phyloP scores from a whole-genome alignment of 2,329 filamentous ascomycete genomes.

The Aspergillus unguis region DNA sequence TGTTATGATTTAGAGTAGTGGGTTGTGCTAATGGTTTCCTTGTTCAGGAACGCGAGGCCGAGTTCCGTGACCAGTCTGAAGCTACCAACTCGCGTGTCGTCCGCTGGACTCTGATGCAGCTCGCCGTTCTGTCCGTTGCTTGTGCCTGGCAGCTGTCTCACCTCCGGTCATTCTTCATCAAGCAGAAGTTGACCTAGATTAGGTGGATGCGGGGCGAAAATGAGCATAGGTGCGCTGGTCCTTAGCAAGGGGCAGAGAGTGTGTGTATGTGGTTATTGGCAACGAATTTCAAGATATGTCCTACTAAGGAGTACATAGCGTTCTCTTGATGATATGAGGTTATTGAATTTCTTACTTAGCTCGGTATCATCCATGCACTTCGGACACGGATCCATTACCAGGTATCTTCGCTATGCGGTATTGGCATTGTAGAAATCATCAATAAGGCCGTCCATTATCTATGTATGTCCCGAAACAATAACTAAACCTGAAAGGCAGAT shows the following conservation, averaged over 20 bases:
- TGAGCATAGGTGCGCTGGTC: neutral
- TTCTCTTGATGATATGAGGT: slow-evolving; percentile 9
- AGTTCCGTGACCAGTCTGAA: slow-evolving; percentile 98
- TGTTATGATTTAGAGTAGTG: neutral
- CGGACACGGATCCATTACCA: no score
- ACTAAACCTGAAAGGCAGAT: no score
- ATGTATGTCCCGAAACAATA: no score
- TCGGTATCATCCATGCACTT: no score
- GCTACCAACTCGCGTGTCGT: slow-evolving; percentile 86
- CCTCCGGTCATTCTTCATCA: slow-evolving; percentile 97
- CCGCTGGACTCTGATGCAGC: slow-evolving; percentile 88
- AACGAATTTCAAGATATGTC: slow-evolving; percentile 9
- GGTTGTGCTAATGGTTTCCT: neutral
- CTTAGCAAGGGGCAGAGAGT: neutral
- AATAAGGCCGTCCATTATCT: no score
- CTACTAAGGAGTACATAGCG: slow-evolving; percentile 5
- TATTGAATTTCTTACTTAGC: neutral
- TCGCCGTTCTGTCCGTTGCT: slow-evolving; percentile 76
- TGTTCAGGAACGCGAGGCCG: slow-evolving; percentile 83
- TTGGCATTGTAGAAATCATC: no score
- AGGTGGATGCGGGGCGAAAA: neutral
- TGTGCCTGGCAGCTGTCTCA: slow-evolving; percentile 98
- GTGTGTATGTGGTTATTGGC: neutral
- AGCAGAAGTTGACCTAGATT: slow-evolving; percentile 91
- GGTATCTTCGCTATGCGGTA: no score